Evolutionary conservation across 164 flowering plant genomes (phyloP).

Genomic region (Buxus sempervirens): DNA sequence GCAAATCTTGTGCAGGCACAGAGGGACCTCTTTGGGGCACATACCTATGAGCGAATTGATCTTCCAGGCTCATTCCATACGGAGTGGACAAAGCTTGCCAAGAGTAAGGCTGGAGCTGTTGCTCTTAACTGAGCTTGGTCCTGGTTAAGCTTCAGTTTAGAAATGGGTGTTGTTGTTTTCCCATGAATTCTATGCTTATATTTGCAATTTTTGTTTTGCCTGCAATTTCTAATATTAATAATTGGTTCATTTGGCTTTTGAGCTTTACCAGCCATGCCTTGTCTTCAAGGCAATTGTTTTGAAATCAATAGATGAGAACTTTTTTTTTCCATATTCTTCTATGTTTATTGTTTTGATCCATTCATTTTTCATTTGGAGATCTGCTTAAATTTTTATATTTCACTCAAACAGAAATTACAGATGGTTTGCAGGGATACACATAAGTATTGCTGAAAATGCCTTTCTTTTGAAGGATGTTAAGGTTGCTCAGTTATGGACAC

Average conservation of each 20-base stretch:
- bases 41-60: constrained; percentile 24
- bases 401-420: neutral
- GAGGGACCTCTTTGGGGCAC: constrained; percentile 26
- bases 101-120: constrained; percentile 9
- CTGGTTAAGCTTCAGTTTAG: neutral
- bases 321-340: neutral
- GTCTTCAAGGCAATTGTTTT: neutral
- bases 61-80: constrained; percentile 20
- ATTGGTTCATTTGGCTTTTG: constrained; percentile 1
- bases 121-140: constrained; percentile 10
- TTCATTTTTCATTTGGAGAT: neutral
- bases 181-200: neutral
- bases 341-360: neutral
- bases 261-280: neutral
- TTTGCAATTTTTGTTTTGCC: neutral
- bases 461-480: neutral
- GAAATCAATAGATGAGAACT: neutral
- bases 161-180: constrained; percentile 1
- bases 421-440: neutral
- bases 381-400: neutral
- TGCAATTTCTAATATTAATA: constrained; percentile 1
- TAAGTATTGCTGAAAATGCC: neutral
- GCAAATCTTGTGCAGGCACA: constrained; percentile 30
- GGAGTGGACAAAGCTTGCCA: constrained; percentile 22
- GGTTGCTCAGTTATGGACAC: neutral